A percentile compares a stretch with the other conserved stretches of the same genome.
phyloP scores from a whole-genome alignment of 768 basidiomycete genomes.

The Calvatia gigantea region DNA sequence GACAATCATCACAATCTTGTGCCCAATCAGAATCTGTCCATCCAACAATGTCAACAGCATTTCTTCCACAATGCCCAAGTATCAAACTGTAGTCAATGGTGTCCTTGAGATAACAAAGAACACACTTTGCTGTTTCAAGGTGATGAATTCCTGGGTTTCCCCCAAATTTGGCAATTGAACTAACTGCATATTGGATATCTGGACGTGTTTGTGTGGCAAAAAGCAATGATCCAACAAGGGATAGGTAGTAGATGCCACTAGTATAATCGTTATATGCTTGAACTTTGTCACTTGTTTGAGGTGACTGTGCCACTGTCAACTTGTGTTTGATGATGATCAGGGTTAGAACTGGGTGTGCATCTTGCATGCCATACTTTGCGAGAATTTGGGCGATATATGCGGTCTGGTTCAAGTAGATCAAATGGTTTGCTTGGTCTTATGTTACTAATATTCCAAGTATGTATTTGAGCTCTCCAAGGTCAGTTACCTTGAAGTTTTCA shows the following conservation, averaged over 20 bases:
- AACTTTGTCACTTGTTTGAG: neutral
- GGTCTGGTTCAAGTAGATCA: slow-evolving; percentile 24
- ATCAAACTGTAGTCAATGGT: slow-evolving; percentile 17
- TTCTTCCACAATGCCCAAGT: slow-evolving; percentile 21
- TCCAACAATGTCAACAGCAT: slow-evolving; percentile 19
- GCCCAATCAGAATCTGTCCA: slow-evolving; percentile 23
- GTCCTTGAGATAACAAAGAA: slow-evolving; percentile 30
- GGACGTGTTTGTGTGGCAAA: slow-evolving; percentile 32
- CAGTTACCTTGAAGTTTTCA: slow-evolving; percentile 24
- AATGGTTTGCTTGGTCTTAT: slow-evolving; percentile 13
- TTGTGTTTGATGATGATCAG: slow-evolving; percentile 24
- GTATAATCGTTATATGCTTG: neutral
- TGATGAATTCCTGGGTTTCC: slow-evolving; percentile 29
- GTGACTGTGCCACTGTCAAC: slow-evolving; percentile 6
- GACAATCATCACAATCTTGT: slow-evolving; percentile 14
- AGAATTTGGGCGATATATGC: slow-evolving; percentile 27
- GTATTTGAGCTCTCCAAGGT: slow-evolving; percentile 24
- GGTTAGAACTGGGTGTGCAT: slow-evolving; percentile 21
- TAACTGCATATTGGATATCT: slow-evolving; percentile 36
- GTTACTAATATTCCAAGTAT: slow-evolving; percentile 30
- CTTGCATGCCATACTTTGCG: slow-evolving; percentile 18
- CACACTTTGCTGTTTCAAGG: slow-evolving; percentile 34
- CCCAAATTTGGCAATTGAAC: slow-evolving; percentile 28
- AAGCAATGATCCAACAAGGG: slow-evolving; percentile 29
- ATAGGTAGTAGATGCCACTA: neutral